phyloP scores from a whole-genome alignment of 1,139 yeast species.

The Geotrichum bryndzae region DNA sequence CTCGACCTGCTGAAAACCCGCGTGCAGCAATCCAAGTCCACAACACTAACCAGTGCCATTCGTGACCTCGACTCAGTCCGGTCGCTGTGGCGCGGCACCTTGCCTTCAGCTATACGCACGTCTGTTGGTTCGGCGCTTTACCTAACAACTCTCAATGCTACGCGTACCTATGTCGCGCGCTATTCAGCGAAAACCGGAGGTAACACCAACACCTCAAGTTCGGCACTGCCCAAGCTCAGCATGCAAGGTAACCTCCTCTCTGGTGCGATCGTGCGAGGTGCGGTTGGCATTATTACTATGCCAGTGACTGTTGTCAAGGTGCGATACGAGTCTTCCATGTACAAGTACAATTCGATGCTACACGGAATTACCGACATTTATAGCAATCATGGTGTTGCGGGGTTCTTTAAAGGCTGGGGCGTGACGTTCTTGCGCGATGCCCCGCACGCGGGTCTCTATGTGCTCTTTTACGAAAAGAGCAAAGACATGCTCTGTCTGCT shows the following conservation, averaged over 20 bases:
- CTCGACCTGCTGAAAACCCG: slow-evolving; percentile 85
- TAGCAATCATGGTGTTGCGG: slow-evolving; percentile 45
- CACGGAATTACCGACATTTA: slow-evolving; percentile 61
- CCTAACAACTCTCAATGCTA: slow-evolving; percentile 60
- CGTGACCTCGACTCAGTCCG: slow-evolving; percentile 40
- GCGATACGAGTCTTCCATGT: slow-evolving; percentile 68
- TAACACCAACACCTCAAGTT: slow-evolving; percentile 15
- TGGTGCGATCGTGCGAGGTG: slow-evolving; percentile 75
- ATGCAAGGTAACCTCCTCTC: slow-evolving; percentile 63
- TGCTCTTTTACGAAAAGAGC: slow-evolving; percentile 71
- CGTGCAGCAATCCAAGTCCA: slow-evolving; percentile 60
- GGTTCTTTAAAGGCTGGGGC: slow-evolving; percentile 80
- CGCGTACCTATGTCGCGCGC: slow-evolving; percentile 49
- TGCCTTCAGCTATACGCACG: slow-evolving; percentile 84
- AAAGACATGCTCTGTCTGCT: slow-evolving; percentile 42
- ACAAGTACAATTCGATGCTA: slow-evolving; percentile 58
- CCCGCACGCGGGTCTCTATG: slow-evolving; percentile 92
- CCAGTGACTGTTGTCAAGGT: slow-evolving; percentile 95
- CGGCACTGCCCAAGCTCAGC: slow-evolving; percentile 61
- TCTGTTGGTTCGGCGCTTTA: slow-evolving; percentile 89
- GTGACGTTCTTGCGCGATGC: slow-evolving; percentile 90
- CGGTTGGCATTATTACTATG: slow-evolving; percentile 89
- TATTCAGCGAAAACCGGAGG: background rate
- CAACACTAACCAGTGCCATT: slow-evolving; percentile 39
- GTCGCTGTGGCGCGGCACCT: slow-evolving; percentile 81